A percentile compares a stretch with the other conserved stretches of the same genome.
phyloP scores from a whole-genome alignment of 2,329 filamentous ascomycete genomes.

The Talaromyces sp. region DNA sequence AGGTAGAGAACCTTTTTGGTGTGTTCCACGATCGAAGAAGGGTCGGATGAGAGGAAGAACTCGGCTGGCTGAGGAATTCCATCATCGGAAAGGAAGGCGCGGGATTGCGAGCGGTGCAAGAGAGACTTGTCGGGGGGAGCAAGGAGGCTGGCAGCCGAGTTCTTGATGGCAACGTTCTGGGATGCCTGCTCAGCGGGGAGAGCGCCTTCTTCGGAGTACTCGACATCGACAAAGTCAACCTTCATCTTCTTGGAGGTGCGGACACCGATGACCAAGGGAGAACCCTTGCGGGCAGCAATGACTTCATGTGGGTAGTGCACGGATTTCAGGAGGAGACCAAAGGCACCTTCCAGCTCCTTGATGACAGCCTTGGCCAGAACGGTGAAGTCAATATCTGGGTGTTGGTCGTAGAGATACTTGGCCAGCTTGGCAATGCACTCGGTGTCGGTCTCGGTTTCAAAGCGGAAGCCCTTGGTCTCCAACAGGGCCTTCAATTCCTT shows the following conservation, averaged over 20 bases:
- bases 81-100: conserved; percentile 97
- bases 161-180: conserved; percentile 96
- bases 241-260: conserved; percentile 99
- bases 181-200: conserved; percentile 91
- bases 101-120: conserved; percentile 95
- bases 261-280: conserved; percentile 93
- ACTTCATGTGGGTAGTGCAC: conserved; percentile 98
- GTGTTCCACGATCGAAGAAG: conserved; percentile 97
- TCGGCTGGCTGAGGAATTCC: conserved; percentile 96
- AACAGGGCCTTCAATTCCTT: conserved; percentile 97
- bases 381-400: conserved; percentile 92
- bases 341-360: conserved; percentile 95
- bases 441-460: conserved; percentile 98
- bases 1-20: conserved; percentile 99
- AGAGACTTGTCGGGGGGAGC: conserved; percentile 96
- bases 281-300: conserved; percentile 96
- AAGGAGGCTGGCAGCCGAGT: conserved; percentile 67
- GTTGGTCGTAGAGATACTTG: conserved; percentile 95
- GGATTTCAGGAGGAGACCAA: conserved; percentile 95
- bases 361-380: conserved; percentile 96
- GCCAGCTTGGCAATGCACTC: conserved; percentile 98
- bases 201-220: conserved; percentile 84
- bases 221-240: conserved; percentile 99
- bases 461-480: conserved; percentile 90
- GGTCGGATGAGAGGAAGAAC: conserved; percentile 98